These are phyloP conservation scores for Thermomucor indicae-seudaticae DNA, from an alignment of 371 early-diverging fungal species.

Conservation along the genomic window DNA sequence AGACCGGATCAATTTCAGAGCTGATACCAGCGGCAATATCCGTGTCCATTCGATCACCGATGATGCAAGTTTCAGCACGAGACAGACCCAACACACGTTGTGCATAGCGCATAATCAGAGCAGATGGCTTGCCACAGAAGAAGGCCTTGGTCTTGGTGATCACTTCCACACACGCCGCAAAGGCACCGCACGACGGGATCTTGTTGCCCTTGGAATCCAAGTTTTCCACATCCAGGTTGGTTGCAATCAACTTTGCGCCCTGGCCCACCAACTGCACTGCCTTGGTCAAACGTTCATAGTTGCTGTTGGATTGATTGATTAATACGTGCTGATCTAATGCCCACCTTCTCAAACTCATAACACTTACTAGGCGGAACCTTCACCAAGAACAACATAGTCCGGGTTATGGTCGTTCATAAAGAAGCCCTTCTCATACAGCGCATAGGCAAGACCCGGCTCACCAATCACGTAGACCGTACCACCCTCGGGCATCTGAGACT, in stretches of 20 bases:
- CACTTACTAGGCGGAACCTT: conserved; percentile 43
- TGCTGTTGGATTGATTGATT: conserved; percentile 79
- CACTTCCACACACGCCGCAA: conserved; percentile 56
- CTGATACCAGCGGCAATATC: conserved; percentile 58
- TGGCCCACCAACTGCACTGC: conserved; percentile 57
- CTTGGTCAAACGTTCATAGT: conserved; percentile 60
- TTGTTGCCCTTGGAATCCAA: conserved; percentile 52
- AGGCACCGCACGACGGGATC: conserved; percentile 61
- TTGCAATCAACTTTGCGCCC: conserved; percentile 61
- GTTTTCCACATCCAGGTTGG: conserved; percentile 65
- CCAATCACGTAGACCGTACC: conserved; percentile 61
- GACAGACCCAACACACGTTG: conserved; percentile 51
- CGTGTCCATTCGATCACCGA: conserved; percentile 73
- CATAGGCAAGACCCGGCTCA: conserved; percentile 62
- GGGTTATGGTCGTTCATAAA: conserved; percentile 63
- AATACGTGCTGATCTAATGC: neutral
- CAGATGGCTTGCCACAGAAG: conserved; percentile 64
- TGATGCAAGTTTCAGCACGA: conserved; percentile 62
- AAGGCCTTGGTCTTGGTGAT: conserved; percentile 66
- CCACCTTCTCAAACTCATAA: neutral
- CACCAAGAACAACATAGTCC: conserved; percentile 65
- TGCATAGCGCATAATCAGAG: conserved; percentile 67
- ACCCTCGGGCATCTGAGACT: conserved; percentile 57
- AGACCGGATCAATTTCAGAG: conserved; percentile 61
- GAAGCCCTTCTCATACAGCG: conserved; percentile 65